Evolutionary conservation across 306 rosid genomes (phyloP).

Genomic region (Medicago lupulina): DNA sequence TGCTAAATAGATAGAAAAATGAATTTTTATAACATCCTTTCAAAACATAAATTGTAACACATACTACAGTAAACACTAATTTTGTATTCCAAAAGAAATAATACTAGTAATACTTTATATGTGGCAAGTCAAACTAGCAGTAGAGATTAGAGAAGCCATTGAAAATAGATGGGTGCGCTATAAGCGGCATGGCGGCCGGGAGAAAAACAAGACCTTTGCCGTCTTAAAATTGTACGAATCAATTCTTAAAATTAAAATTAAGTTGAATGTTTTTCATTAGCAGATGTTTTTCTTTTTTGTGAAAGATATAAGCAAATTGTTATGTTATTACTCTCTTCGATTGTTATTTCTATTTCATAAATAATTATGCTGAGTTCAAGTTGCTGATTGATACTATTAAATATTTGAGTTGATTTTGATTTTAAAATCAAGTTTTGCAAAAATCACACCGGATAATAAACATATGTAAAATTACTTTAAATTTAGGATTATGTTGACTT

Average conservation of each 20-base stretch:
- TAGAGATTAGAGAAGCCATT: neutral
- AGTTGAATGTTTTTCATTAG: neutral
- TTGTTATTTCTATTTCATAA: neutral
- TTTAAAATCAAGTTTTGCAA: too few species aligned
- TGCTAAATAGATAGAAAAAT: too few species aligned
- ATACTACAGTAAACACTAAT: too few species aligned
- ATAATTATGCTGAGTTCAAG: neutral
- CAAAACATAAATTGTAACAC: too few species aligned
- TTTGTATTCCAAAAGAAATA: too few species aligned
- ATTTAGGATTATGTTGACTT: too few species aligned
- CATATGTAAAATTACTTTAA: too few species aligned
- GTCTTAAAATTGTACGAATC: neutral
- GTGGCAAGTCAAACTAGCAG: neutral
- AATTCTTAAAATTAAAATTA: neutral
- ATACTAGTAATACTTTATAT: neutral
- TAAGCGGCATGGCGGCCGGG: constrained; percentile 11
- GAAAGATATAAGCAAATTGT: neutral
- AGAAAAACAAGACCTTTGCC: neutral
- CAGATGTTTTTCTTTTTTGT: neutral
- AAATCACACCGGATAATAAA: too few species aligned
- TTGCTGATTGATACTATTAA: too few species aligned
- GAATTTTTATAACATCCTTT: too few species aligned
- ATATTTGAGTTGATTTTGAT: too few species aligned
- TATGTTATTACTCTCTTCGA: neutral
- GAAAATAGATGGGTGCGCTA: constrained; percentile 14